Conservation (phyloP, 257 asterid genomes). For the Salvia hispanica region DNA sequence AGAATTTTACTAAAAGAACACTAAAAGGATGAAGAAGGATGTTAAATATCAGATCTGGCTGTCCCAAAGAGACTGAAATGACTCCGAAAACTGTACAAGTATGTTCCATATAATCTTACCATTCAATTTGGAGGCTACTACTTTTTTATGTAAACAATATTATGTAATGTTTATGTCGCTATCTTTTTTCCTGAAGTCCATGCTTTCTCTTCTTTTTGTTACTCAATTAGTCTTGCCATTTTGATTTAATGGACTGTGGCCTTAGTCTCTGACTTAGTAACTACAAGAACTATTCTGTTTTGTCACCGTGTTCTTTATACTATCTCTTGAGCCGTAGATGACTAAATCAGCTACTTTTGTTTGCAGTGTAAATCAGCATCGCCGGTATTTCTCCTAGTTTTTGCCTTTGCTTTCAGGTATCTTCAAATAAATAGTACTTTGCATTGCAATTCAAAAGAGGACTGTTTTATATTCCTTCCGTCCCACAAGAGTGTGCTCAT, state of each 20-base stretch:
- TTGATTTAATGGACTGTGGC: background rate
- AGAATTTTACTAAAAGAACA: background rate
- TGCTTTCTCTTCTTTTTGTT: background rate
- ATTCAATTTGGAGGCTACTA: background rate
- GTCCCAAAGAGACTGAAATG: background rate
- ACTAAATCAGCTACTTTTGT: conserved; percentile 15
- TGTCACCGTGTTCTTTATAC: background rate
- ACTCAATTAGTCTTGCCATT: background rate
- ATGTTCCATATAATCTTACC: background rate
- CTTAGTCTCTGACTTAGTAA: background rate
- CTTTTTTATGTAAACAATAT: background rate
- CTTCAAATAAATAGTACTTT: conserved; percentile 29
- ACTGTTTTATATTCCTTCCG: background rate
- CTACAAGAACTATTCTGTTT: conserved; percentile 11
- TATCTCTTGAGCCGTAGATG: conserved; percentile 22
- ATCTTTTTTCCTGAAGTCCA: background rate
- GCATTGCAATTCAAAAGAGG: conserved; percentile 15
- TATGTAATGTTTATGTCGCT: background rate
- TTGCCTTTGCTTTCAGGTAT: conserved; percentile 97
- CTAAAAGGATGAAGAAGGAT: background rate
- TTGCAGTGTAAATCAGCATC: conserved; percentile 96
- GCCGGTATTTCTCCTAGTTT: conserved; percentile 88
- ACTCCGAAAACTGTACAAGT: too few species aligned
- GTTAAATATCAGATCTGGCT: background rate
- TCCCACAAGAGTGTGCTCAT: too few species aligned